These are phyloP conservation scores for Chloranthus sessilifolius DNA, from an alignment of 164 flowering plant species.

Conservation along the genomic window DNA sequence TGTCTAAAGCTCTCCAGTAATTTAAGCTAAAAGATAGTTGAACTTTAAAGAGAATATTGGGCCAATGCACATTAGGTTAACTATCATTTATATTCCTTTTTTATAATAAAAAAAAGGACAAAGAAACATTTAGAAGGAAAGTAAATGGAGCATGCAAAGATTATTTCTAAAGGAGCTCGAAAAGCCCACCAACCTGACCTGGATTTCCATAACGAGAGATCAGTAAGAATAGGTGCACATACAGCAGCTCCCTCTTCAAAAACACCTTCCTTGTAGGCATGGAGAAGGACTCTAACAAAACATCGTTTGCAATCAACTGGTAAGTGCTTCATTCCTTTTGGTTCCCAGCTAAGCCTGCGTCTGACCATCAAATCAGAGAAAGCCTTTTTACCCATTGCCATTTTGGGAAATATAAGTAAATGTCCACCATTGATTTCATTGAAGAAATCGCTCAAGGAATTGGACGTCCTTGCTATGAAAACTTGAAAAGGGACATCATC, in stretches of 20 bases:
- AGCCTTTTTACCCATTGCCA: constrained; percentile 14
- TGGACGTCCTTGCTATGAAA: constrained; percentile 50
- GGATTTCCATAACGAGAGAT: constrained; percentile 46
- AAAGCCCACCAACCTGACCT: constrained; percentile 43
- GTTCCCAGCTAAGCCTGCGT: constrained; percentile 17
- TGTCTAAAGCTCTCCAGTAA: no score
- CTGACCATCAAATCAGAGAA: constrained; percentile 25
- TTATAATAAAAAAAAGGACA: no score
- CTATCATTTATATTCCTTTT: no score
- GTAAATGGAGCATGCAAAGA: no score
- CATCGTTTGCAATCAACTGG: constrained; percentile 30
- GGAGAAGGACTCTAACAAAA: constrained; percentile 64
- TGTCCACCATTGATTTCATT: constrained; percentile 27
- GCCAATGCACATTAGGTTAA: no score
- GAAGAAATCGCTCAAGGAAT: constrained; percentile 28
- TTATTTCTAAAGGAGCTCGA: not conserved
- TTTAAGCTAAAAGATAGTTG: no score
- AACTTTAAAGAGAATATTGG: no score
- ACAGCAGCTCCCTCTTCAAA: constrained; percentile 87
- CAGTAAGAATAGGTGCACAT: constrained; percentile 67
- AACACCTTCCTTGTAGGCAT: constrained; percentile 65
- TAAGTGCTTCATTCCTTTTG: constrained; percentile 7
- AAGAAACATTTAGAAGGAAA: no score
- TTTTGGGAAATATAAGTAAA: constrained; percentile 46
- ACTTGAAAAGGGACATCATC: constrained; percentile 32